These are phyloP conservation scores for Dentiscutata heterogama DNA, from an alignment of 371 early-diverging fungal species.

Conservation along the genomic window DNA sequence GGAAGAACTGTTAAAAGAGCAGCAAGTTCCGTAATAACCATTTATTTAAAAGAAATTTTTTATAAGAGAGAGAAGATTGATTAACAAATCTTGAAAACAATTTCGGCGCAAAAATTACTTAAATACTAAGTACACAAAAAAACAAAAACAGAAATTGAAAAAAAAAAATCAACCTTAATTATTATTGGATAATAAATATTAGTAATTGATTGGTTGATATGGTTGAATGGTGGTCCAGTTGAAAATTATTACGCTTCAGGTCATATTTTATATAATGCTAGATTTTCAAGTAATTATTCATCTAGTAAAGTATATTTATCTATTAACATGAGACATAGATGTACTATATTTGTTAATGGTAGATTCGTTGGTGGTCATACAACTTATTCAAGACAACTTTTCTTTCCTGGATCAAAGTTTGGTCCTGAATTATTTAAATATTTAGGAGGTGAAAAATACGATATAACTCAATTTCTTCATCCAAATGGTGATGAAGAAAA, in stretches of 20 bases:
- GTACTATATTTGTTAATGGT: slow-evolving; percentile 76
- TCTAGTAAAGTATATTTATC: slow-evolving; percentile 53
- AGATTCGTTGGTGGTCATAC: slow-evolving; percentile 80
- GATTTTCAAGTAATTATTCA: slow-evolving; percentile 37
- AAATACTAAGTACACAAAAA: no score
- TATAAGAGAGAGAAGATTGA: no score
- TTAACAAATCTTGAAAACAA: no score
- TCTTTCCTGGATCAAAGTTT: slow-evolving; percentile 72
- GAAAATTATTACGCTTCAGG: slow-evolving; percentile 75
- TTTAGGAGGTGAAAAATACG: slow-evolving; percentile 64
- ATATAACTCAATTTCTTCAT: slow-evolving; percentile 52
- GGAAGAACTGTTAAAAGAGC: slow-evolving; percentile 7
- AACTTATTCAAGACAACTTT: slow-evolving; percentile 73
- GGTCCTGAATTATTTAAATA: slow-evolving; percentile 77
- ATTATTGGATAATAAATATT: no score
- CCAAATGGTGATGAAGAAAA: slow-evolving; percentile 45
- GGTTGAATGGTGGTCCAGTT: slow-evolving; percentile 51
- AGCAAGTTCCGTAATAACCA: neutral
- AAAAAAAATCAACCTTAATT: no score
- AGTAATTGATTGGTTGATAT: no score
- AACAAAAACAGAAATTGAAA: no score
- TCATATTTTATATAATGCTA: slow-evolving; percentile 70
- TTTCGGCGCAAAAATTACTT: no score
- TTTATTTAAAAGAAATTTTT: neutral
- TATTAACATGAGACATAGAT: slow-evolving; percentile 78